phyloP scores from a whole-genome alignment of 495 filamentous ascomycete species.

The Neurospora pannonica region DNA sequence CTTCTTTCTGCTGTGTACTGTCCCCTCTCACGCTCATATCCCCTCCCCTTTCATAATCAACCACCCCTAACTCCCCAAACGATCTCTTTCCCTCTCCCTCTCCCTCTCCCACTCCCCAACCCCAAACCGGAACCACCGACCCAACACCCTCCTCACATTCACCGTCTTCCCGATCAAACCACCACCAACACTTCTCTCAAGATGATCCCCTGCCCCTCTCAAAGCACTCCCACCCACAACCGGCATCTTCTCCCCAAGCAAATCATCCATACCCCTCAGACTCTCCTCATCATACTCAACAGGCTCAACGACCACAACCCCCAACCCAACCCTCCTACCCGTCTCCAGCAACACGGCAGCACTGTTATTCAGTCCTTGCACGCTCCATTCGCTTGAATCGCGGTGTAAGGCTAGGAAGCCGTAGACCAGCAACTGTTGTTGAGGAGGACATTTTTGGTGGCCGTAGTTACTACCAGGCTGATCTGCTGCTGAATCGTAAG shows the following conservation, averaged over 20 bases:
- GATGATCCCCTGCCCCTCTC: constrained; percentile 28
- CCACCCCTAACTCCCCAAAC: not conserved
- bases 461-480: too few species aligned
- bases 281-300: not conserved
- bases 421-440: constrained; percentile 48
- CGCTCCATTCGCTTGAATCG: constrained; percentile 71
- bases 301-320: constrained; percentile 26
- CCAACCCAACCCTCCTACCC: constrained; percentile 33
- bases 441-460: too few species aligned
- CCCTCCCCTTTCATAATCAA: not conserved
- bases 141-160: constrained; percentile 51
- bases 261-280: constrained; percentile 12
- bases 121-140: constrained; percentile 65
- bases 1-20: not conserved
- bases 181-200: constrained; percentile 33
- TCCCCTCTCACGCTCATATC: not conserved
- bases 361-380: constrained; percentile 67
- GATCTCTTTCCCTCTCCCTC: constrained; percentile 3
- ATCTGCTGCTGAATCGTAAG: too few species aligned
- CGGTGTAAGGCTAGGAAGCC: constrained; percentile 59
- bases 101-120: constrained; percentile 24
- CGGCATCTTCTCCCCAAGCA: constrained; percentile 50
- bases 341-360: constrained; percentile 60
- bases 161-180: constrained; percentile 61
- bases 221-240: constrained; percentile 49